phyloP scores from a whole-genome alignment of 192 early-diverging fungal genomes.

The Cladochytrium replicatum region DNA sequence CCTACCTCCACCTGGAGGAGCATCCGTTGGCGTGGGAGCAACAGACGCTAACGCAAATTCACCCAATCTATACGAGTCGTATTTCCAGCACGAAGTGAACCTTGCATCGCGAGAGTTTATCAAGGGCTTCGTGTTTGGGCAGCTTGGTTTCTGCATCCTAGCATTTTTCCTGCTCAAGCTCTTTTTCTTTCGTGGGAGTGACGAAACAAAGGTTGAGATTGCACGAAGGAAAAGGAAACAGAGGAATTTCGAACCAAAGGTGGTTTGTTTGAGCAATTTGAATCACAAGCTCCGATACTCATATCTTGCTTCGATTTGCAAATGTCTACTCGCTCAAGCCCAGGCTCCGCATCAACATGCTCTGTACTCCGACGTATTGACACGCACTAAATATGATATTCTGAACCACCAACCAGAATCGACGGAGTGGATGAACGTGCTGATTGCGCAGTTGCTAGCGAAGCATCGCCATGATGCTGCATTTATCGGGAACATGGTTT shows the following conservation, averaged over 20 bases:
- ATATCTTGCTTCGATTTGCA: too few species aligned
- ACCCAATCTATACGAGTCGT: too few species aligned
- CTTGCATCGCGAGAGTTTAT: constrained; percentile 34
- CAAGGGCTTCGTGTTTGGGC: constrained; percentile 29
- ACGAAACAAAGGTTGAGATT: constrained; percentile 36
- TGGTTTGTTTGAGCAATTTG: too few species aligned
- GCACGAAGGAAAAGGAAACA: constrained; percentile 8
- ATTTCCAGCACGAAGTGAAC: too few species aligned
- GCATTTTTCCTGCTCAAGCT: constrained; percentile 47
- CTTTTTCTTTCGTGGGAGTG: constrained; percentile 36
- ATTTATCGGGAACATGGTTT: constrained; percentile 55
- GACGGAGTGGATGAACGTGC: constrained; percentile 75
- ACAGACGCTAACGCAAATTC: too few species aligned
- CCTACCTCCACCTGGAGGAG: too few species aligned
- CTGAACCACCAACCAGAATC: constrained; percentile 46
- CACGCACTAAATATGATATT: constrained; percentile 30
- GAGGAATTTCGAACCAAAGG: background rate
- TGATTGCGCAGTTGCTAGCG: constrained; percentile 66
- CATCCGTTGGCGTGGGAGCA: too few species aligned
- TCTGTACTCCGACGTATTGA: constrained; percentile 33
- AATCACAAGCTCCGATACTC: too few species aligned
- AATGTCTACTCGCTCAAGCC: too few species aligned
- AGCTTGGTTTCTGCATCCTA: constrained; percentile 32
- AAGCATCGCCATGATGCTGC: constrained; percentile 63
- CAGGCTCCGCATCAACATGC: constrained; percentile 32